Percentiles rank a stretch among this genome's conserved stretches.
Conservation (phyloP, 2,329 filamentous ascomycete species). For the Bipolaris oryzae region DNA sequence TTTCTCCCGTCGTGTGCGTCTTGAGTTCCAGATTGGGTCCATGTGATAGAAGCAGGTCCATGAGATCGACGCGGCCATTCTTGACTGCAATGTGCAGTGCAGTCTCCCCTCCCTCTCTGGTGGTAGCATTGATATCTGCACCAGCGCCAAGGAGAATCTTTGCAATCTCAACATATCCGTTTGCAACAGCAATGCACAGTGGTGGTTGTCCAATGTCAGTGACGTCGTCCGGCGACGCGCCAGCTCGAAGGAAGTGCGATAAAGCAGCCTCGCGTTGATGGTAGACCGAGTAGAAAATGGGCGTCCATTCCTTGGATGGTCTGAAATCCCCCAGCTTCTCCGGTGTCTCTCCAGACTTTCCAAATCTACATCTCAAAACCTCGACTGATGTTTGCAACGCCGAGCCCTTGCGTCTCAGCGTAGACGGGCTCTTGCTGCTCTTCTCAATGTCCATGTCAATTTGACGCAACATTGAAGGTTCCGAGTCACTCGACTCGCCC, state of each 20-base stretch:
- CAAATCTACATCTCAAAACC: constrained; percentile 39
- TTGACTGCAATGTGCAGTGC: constrained; percentile 42
- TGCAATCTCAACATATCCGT: constrained; percentile 33
- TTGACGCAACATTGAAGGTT: constrained; percentile 26
- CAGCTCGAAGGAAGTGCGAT: constrained; percentile 36
- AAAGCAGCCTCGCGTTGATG: constrained; percentile 43
- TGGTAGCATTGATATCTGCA: constrained; percentile 31
- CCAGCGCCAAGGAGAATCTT: constrained; percentile 38
- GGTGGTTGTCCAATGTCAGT: constrained; percentile 30
- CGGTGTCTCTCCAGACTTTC: constrained; percentile 21
- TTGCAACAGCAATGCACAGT: constrained; percentile 37
- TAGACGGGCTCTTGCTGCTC: constrained; percentile 7
- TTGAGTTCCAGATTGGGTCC: constrained; percentile 29
- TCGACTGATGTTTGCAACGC: constrained; percentile 42
- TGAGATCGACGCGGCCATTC: constrained; percentile 29
- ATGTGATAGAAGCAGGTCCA: constrained; percentile 33
- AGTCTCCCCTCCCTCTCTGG: constrained; percentile 33
- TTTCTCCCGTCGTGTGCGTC: constrained; percentile 34
- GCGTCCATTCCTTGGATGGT: constrained; percentile 40
- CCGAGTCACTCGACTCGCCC: constrained; percentile 17
- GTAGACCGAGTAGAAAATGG: constrained; percentile 40
- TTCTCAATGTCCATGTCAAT: constrained; percentile 22
- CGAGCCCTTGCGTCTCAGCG: constrained; percentile 27
- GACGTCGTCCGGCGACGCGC: constrained; percentile 35
- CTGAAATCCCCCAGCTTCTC: constrained; percentile 13